Evolutionary conservation across 2,329 filamentous ascomycete genomes (phyloP).

Genomic region (Waltergamsia citrina): DNA sequence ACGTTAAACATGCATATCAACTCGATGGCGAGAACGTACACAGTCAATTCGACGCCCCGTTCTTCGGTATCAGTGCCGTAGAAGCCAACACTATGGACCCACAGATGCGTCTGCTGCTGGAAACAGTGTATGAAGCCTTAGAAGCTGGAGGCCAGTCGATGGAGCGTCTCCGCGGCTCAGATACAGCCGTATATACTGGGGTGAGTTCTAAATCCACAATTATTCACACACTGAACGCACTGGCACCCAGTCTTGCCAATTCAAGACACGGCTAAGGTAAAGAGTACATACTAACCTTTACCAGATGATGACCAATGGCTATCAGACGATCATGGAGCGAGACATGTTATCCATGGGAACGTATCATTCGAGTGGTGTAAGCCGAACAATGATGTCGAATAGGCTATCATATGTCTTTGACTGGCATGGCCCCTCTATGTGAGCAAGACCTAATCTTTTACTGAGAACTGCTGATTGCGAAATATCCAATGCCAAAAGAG

Average conservation of each 20-base stretch:
- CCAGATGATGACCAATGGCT: slow-evolving; percentile 14
- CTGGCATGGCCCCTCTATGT: slow-evolving; percentile 16
- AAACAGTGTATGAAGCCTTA: slow-evolving; percentile 10
- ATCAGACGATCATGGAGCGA: slow-evolving; percentile 5
- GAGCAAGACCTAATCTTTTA: neutral
- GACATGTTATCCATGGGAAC: slow-evolving; percentile 16
- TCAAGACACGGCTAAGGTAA: too few species aligned
- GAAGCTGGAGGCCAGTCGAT: slow-evolving; percentile 18
- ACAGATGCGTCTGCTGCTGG: slow-evolving; percentile 9
- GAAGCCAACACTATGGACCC: slow-evolving; percentile 6
- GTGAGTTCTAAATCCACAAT: neutral
- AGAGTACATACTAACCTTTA: too few species aligned
- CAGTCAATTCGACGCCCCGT: slow-evolving; percentile 4
- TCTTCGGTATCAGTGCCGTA: slow-evolving; percentile 4
- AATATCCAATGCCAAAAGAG: neutral
- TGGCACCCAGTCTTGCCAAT: neutral
- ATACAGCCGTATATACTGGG: slow-evolving; percentile 18
- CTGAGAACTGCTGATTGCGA: neutral
- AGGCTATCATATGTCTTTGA: slow-evolving; percentile 24
- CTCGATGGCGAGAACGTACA: too few species aligned
- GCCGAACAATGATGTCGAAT: slow-evolving; percentile 18
- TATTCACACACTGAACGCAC: neutral
- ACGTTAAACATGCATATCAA: too few species aligned
- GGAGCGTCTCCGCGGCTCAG: slow-evolving; percentile 13
- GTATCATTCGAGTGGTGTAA: slow-evolving; percentile 21